A percentile compares a stretch with the other conserved stretches of the same genome.
Evolutionary conservation across 148 eudicot species (phyloP).

Genomic region (Hydrangea macrophylla): DNA sequence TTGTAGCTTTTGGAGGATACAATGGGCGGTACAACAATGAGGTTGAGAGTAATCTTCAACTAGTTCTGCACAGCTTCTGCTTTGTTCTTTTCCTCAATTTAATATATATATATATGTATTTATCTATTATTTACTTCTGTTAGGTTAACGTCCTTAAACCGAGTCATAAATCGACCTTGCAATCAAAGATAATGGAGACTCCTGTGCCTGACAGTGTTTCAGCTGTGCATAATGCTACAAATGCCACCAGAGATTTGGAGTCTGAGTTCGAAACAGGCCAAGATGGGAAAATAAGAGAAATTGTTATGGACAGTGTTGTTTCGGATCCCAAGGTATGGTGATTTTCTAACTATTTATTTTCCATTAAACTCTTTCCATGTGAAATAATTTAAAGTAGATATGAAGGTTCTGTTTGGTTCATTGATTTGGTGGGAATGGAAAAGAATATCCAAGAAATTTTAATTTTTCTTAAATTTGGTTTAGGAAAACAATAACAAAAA

Average conservation of each 20-base stretch:
- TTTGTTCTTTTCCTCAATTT: slow-evolving; percentile 13
- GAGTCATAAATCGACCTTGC: slow-evolving; percentile 83
- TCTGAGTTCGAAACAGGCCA: slow-evolving; percentile 65
- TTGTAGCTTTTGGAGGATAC: slow-evolving; percentile 92
- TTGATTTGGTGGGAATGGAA: too few relatives aligned
- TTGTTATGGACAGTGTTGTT: slow-evolving; percentile 64
- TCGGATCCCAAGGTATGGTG: slow-evolving; percentile 39
- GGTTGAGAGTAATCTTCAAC: slow-evolving; percentile 32
- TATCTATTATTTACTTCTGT: slow-evolving; percentile 9
- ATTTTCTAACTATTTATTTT: background rate
- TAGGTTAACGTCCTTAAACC: slow-evolving; percentile 91
- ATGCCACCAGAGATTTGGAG: slow-evolving; percentile 65
- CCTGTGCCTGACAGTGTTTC: slow-evolving; percentile 70
- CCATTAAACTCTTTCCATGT: background rate
- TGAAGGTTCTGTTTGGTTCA: background rate
- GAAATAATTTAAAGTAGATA: background rate
- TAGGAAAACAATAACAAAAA: too few relatives aligned
- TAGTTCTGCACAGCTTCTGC: background rate
- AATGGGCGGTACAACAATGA: slow-evolving; percentile 96
- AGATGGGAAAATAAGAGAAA: slow-evolving; percentile 82
- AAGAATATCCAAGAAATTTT: too few relatives aligned
- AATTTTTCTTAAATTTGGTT: too few relatives aligned
- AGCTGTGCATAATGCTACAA: slow-evolving; percentile 72
- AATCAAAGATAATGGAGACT: slow-evolving; percentile 59
- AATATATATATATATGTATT: slow-evolving; percentile 13